Percentiles rank a stretch among this genome's conserved stretches.
Evolutionary conservation across 2,329 filamentous ascomycete genomes (phyloP).

Genomic region (Scedosporium minutisporum): DNA sequence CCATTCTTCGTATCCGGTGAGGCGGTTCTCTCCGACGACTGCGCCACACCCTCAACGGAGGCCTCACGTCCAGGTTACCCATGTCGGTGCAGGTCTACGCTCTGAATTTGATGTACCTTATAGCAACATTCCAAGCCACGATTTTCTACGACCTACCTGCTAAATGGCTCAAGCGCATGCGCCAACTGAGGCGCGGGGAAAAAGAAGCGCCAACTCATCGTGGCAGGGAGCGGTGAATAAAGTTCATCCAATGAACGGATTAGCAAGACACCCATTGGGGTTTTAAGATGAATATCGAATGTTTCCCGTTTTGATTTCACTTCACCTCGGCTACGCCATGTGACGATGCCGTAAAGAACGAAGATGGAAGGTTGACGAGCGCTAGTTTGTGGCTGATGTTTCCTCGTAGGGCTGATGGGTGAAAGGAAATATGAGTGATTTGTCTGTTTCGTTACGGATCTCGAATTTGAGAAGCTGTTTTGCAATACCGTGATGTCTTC

Average conservation of each 20-base stretch:
- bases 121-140: background rate
- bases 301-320: too few species aligned
- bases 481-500: too few species aligned
- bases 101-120: background rate
- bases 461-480: background rate
- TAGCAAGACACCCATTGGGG: too few species aligned
- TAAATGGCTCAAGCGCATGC: constrained; percentile 1
- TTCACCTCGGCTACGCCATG: background rate
- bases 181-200: background rate
- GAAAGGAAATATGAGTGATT: background rate
- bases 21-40: background rate
- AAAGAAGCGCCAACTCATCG: background rate
- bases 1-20: background rate
- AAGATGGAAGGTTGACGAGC: background rate
- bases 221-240: too few species aligned
- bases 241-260: too few species aligned
- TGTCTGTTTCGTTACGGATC: too few species aligned
- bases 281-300: too few species aligned
- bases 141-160: background rate
- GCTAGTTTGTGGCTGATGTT: background rate
- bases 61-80: background rate
- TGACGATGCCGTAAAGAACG: too few species aligned
- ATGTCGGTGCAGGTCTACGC: background rate
- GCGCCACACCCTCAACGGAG: background rate
- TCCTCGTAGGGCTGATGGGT: background rate